Conservation (phyloP, 1,139 yeast genomes). For the Scheffersomyces segobiensis region DNA sequence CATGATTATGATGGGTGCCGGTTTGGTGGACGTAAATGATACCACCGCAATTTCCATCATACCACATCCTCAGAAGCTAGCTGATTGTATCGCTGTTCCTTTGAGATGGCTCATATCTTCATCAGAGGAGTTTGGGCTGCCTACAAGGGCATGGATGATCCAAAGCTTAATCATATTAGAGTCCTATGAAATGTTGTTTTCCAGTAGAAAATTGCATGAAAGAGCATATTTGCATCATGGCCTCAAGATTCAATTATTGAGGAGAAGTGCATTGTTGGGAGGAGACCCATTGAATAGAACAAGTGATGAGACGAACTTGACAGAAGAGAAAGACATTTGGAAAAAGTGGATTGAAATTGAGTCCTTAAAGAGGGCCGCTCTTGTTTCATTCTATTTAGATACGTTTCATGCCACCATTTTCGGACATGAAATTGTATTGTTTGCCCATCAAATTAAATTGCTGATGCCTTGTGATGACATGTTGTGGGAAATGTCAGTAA, state of each 20-base stretch:
- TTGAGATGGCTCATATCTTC: slow-evolving; percentile 51
- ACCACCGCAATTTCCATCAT: neutral
- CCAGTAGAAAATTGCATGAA: slow-evolving; percentile 3
- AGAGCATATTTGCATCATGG: slow-evolving; percentile 6
- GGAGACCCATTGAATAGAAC: slow-evolving; percentile 4
- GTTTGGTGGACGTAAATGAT: neutral
- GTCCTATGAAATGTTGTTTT: slow-evolving; percentile 1
- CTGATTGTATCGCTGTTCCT: slow-evolving; percentile 53
- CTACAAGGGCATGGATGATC: neutral
- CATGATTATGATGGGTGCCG: slow-evolving; percentile 3
- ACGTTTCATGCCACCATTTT: slow-evolving; percentile 31
- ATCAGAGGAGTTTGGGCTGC: neutral
- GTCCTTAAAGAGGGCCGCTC: slow-evolving; percentile 27
- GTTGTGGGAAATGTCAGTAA: slow-evolving; percentile 3
- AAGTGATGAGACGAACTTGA: neutral
- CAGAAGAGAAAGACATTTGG: slow-evolving; percentile 13
- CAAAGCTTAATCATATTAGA: slow-evolving; percentile 2
- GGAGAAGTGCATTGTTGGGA: slow-evolving; percentile 4
- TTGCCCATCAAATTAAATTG: slow-evolving; percentile 4
- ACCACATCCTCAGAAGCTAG: slow-evolving; percentile 16
- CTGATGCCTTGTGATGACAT: slow-evolving; percentile 4
- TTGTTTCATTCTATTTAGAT: slow-evolving; percentile 29
- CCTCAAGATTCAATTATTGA: slow-evolving; percentile 4
- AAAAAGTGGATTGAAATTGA: slow-evolving; percentile 30
- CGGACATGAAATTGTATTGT: slow-evolving; percentile 17